Evolutionary conservation across 345 rosid species (phyloP).

Genomic region (Geranium rotundifolium): DNA sequence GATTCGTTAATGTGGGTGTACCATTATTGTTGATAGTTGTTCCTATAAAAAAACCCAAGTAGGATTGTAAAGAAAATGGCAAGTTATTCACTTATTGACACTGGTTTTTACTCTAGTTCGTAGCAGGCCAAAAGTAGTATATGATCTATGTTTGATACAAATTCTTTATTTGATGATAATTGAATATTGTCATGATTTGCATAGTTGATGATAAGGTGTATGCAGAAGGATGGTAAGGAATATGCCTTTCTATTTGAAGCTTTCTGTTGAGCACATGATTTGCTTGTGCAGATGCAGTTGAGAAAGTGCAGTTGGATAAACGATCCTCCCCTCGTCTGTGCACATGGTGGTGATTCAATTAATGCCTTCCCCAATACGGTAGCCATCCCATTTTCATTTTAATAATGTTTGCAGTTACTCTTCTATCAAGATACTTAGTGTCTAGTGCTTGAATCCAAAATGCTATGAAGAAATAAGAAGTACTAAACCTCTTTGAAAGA

Average conservation of each 20-base stretch:
- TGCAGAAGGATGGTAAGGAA: not conserved
- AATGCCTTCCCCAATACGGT: constrained; percentile 83
- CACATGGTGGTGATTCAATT: constrained; percentile 93
- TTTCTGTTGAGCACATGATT: not conserved
- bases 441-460: not conserved
- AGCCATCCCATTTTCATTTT: constrained; percentile 8
- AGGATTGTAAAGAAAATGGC: too few species aligned
- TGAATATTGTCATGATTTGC: not conserved
- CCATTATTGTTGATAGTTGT: too few species aligned
- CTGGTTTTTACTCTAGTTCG: not conserved
- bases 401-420: not conserved
- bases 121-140: not conserved
- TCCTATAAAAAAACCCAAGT: too few species aligned
- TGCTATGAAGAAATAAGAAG: not conserved
- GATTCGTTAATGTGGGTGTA: too few species aligned
- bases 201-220: not conserved
- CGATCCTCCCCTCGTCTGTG: constrained; percentile 88
- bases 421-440: not conserved
- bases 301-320: constrained; percentile 69
- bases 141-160: too few species aligned
- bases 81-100: too few species aligned
- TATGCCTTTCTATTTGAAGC: not conserved
- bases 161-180: too few species aligned
- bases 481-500: not conserved
- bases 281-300: constrained; percentile 29